These are phyloP conservation scores for Pulveroboletus sp. DNA, from an alignment of 768 basidiomycete genomes.

Conservation along the genomic window DNA sequence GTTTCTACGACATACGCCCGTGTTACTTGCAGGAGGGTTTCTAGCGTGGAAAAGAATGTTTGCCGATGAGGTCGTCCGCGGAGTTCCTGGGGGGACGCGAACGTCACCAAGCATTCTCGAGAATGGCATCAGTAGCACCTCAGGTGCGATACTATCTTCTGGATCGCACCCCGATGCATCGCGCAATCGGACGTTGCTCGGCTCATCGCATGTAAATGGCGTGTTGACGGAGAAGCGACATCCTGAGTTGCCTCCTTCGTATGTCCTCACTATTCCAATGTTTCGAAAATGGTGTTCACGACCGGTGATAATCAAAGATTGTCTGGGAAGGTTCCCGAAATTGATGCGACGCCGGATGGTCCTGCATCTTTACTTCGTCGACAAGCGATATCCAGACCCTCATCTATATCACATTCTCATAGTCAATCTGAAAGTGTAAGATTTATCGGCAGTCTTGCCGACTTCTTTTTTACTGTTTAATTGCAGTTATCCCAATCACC, in stretches of 20 bases:
- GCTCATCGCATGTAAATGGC: conserved; percentile 15
- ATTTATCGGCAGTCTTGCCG: neutral
- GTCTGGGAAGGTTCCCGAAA: conserved; percentile 12
- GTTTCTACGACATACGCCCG: conserved; percentile 69
- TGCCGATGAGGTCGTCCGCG: conserved; percentile 38
- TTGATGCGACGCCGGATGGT: conserved; percentile 12
- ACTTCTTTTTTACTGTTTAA: conserved; percentile 12
- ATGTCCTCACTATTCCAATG: conserved; percentile 8
- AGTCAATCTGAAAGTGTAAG: conserved; percentile 52
- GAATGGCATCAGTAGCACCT: conserved; percentile 27
- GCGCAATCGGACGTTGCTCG: conserved; percentile 11
- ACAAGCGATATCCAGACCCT: conserved; percentile 40
- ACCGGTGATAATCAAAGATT: conserved; percentile 12
- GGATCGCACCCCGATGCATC: conserved; percentile 12
- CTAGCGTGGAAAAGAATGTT: conserved; percentile 73
- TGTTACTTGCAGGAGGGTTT: conserved; percentile 82
- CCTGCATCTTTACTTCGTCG: conserved; percentile 31
- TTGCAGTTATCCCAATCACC: conserved; percentile 36
- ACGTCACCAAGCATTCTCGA: conserved; percentile 19
- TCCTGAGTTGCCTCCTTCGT: conserved; percentile 20
- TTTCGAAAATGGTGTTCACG: conserved; percentile 11
- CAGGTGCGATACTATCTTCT: conserved; percentile 23
- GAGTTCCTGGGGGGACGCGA: conserved; percentile 16
- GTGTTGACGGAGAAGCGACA: conserved; percentile 16
- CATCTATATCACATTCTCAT: conserved; percentile 45